Evolutionary conservation across 139 green algal species (phyloP).

Genomic region (Chlamydomonas schloesseri): DNA sequence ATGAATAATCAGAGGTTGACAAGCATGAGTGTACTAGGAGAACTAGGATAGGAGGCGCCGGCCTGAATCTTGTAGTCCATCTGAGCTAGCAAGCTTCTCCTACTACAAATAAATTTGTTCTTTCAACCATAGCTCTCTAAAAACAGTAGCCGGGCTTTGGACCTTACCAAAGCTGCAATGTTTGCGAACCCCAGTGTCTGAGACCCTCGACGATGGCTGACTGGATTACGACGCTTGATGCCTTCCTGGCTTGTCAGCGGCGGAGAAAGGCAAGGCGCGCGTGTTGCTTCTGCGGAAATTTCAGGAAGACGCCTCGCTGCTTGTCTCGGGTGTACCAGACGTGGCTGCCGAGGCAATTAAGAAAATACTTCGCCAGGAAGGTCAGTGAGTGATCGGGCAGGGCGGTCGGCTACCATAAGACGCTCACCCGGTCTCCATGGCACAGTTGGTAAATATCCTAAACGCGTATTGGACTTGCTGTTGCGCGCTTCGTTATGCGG

Average conservation of each 20-base stretch:
- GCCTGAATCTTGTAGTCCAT: background rate
- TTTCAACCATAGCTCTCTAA: background rate
- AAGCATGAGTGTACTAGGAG: background rate
- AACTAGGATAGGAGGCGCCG: background rate
- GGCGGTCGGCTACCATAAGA: too few species aligned
- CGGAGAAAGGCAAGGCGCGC: constrained; percentile 10
- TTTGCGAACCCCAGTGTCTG: background rate
- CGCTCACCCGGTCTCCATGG: too few species aligned
- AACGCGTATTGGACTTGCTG: too few species aligned
- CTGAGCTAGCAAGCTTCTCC: background rate
- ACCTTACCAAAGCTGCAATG: background rate
- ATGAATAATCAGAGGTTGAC: background rate
- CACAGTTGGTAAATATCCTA: too few species aligned
- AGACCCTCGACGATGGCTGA: constrained; percentile 3
- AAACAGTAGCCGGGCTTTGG: background rate
- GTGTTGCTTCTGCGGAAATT: background rate
- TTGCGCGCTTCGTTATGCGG: background rate
- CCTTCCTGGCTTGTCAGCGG: background rate
- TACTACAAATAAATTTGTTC: background rate
- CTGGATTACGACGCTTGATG: background rate
- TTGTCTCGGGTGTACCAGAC: constrained; percentile 1
- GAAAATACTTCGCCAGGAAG: background rate
- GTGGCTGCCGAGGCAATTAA: constrained; percentile 11
- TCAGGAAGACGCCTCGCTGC: background rate
- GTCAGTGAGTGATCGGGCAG: too few species aligned